Conservation (phyloP, 2,329 filamentous ascomycete genomes). For the Fusarium temperatum region DNA sequence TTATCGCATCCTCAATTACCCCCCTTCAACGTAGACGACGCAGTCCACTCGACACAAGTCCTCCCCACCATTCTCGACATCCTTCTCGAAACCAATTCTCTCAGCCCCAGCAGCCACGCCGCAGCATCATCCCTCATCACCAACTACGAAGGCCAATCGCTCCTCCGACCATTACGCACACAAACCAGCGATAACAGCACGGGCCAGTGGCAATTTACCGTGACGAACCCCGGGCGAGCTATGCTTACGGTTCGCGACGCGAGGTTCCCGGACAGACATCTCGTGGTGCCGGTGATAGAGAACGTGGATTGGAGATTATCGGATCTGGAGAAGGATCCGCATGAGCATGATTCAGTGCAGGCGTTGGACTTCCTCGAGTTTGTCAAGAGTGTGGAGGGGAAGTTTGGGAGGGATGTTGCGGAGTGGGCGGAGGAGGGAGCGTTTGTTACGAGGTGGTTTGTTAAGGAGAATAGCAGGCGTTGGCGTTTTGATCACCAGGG, state of each 20-base stretch:
- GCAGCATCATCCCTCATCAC: slow-evolving; percentile 38
- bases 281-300: slow-evolving; percentile 46
- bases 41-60: slow-evolving; percentile 45
- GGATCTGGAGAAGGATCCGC: slow-evolving; percentile 39
- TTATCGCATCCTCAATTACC: slow-evolving; percentile 46
- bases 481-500: slow-evolving; percentile 42
- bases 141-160: slow-evolving; percentile 48
- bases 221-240: slow-evolving; percentile 47
- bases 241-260: slow-evolving; percentile 48
- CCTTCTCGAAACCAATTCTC: slow-evolving; percentile 44
- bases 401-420: slow-evolving; percentile 40
- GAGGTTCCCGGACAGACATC: slow-evolving; percentile 41
- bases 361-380: slow-evolving; percentile 41
- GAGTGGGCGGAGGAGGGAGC: slow-evolving; percentile 47
- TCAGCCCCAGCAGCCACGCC: slow-evolving; percentile 28
- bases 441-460: slow-evolving; percentile 47
- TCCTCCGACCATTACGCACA: slow-evolving; percentile 38
- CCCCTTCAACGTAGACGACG: slow-evolving; percentile 39
- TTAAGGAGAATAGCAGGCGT: slow-evolving; percentile 48
- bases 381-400: slow-evolving; percentile 36
- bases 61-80: slow-evolving; percentile 48
- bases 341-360: slow-evolving; percentile 40
- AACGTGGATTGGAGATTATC: slow-evolving; percentile 47
- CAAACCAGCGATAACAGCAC: slow-evolving; percentile 25
- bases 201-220: slow-evolving; percentile 48